Evolutionary conservation across 257 asterid species (phyloP).

Genomic region (Marsdenia floribunda): DNA sequence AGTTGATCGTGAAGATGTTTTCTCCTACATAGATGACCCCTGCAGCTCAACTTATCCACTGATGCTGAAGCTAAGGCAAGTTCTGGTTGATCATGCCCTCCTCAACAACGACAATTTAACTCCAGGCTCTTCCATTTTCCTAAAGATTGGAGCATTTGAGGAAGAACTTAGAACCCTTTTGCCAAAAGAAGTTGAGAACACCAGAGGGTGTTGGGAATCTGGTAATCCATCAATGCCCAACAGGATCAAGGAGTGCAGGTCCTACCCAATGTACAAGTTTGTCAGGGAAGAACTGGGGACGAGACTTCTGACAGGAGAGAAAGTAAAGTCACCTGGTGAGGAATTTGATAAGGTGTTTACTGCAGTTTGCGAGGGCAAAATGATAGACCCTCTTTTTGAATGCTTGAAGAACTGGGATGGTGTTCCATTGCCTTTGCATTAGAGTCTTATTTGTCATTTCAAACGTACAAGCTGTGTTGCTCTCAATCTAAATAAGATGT

Average conservation of each 20-base stretch:
- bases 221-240: constrained; percentile 18
- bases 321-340: constrained; percentile 23
- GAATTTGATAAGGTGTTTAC: constrained; percentile 27
- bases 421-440: constrained; percentile 18
- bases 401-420: constrained; percentile 29
- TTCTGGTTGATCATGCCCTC: constrained; percentile 25
- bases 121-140: constrained; percentile 13
- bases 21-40: constrained; percentile 24
- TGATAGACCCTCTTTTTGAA: constrained; percentile 20
- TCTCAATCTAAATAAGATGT: no score
- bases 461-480: no score
- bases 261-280: constrained; percentile 23
- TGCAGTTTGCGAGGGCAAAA: constrained; percentile 21
- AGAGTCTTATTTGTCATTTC: not conserved
- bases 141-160: constrained; percentile 22
- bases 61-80: constrained; percentile 27
- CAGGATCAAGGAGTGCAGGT: constrained; percentile 27
- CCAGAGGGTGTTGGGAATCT: constrained; percentile 9
- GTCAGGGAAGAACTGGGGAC: constrained; percentile 21
- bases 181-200: constrained; percentile 23
- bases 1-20: constrained; percentile 17
- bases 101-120: constrained; percentile 1
- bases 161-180: constrained; percentile 21
- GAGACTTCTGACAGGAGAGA: constrained; percentile 23
- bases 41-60: constrained; percentile 24